A percentile compares a stretch with the other conserved stretches of the same genome.
Evolutionary conservation across 2,329 filamentous ascomycete genomes (phyloP).

Genomic region (Hymenoscyphus fraxineus): DNA sequence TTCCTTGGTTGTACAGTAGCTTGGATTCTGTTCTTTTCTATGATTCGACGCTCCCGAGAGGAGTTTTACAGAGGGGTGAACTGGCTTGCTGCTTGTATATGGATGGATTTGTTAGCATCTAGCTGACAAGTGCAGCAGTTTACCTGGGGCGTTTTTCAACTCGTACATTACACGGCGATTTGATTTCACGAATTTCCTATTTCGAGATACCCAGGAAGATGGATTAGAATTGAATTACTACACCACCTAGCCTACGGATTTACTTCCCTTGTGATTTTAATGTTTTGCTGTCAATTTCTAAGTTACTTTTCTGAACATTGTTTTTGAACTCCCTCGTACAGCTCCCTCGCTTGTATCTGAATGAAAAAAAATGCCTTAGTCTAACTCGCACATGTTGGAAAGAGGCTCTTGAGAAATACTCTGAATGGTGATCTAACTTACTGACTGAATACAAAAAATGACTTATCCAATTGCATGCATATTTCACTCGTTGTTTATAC

Average conservation of each 20-base stretch:
- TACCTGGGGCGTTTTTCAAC: neutral
- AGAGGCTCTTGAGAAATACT: too few relatives aligned
- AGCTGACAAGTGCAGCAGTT: neutral
- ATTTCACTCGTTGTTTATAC: too few relatives aligned
- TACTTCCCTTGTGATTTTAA: neutral
- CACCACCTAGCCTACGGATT: neutral
- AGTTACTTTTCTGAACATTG: neutral
- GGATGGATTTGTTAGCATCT: slow-evolving; percentile 3
- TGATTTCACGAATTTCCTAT: slow-evolving; percentile 4
- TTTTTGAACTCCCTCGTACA: neutral
- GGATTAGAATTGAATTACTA: neutral
- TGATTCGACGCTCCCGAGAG: neutral
- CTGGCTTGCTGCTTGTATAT: slow-evolving; percentile 6
- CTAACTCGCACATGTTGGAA: too few relatives aligned
- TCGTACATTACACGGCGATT: neutral
- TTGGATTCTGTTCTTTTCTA: neutral
- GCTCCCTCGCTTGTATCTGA: neutral
- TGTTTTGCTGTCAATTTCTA: neutral
- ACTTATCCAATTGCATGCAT: too few relatives aligned
- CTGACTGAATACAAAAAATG: too few relatives aligned
- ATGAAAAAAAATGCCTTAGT: too few relatives aligned
- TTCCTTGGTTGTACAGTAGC: neutral
- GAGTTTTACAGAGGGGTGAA: neutral
- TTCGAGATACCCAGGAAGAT: neutral
- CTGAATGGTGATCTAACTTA: too few relatives aligned